Evolutionary conservation across 805 yeast species (phyloP).

Genomic region (Suhomyces prunicola): DNA sequence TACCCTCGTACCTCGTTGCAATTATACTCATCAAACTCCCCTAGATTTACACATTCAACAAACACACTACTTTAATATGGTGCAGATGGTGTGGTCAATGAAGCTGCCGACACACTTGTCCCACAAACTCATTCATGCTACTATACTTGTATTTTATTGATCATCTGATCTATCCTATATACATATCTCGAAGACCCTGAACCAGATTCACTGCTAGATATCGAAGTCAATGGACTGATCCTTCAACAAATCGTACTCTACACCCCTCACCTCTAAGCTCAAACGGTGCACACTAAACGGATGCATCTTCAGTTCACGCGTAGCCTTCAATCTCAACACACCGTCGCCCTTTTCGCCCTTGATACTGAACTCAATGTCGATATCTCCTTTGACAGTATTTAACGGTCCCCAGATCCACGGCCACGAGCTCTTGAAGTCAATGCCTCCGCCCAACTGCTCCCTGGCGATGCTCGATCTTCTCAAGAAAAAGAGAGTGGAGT

Average conservation of each 20-base stretch:
- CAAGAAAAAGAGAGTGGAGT: constrained; percentile 80
- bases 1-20: too few relatives aligned
- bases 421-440: constrained; percentile 66
- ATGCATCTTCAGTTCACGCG: constrained; percentile 55
- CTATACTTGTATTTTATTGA: too few relatives aligned
- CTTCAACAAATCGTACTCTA: constrained; percentile 23
- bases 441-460: constrained; percentile 66
- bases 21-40: too few relatives aligned
- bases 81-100: too few relatives aligned
- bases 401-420: constrained; percentile 91
- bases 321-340: constrained; percentile 67
- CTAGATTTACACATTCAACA: too few relatives aligned
- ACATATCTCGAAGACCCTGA: too few relatives aligned
- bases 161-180: too few relatives aligned
- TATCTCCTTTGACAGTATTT: constrained; percentile 77
- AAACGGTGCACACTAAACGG: constrained; percentile 38
- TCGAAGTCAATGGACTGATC: constrained; percentile 29
- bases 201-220: constrained; percentile 15
- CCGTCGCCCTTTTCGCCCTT: constrained; percentile 59
- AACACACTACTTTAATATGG: too few relatives aligned
- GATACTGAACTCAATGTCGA: constrained; percentile 69
- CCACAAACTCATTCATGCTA: too few relatives aligned
- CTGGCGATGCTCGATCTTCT: constrained; percentile 70
- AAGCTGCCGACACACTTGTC: too few relatives aligned
- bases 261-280: constrained; percentile 21